Base-by-base conservation (phyloP, 2,329 filamentous ascomycete species). In the Aphanocladium album region DNA sequence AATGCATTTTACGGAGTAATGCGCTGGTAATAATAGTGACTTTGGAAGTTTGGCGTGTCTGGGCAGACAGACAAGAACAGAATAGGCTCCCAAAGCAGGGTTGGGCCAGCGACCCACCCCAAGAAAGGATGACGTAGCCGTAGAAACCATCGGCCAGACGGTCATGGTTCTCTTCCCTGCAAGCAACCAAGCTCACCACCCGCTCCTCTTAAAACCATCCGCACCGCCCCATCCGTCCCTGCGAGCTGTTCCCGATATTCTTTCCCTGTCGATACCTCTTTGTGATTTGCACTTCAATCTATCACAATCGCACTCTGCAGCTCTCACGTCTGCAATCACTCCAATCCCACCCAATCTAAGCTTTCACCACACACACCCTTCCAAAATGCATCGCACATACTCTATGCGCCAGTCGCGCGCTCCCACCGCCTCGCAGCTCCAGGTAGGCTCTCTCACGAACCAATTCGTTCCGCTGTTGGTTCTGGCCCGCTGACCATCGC, bases 361-460 rank as follows among this genome's bases (percentile, higher is more conserved):
- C 17, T 16, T 46, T 52, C 45, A 19, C 30, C 33, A 23, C 47
- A 37, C 60, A 30, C 56, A 30, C 27, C 35, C 64, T 64, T 57
- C 62, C 77, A 79, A 64, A 61, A 99, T 99, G 93, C 95, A 99
- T 85, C 92, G 93, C 76, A 97, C 95, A 67, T 99, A 98, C 77
- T 96, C 92, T 71, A 96, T 97, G 95, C 93, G 95, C 88, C 90
- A 96, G 79, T 89, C 90, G 77, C 89, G 95, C 83, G 91, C 91
- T 77, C 95, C 95, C 53, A 99, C 95, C 67, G 95, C 95, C 72
- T 96, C 92, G 72, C 83, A 86, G 72, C 79, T 86, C 50, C 83
- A 86, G 75, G 83, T 85, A 71, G 64, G 76, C 62, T 14, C 16
- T 50, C 8, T n/a, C 17, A 39, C 16, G 14, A 27, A n/a, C 21